Conservation (phyloP, 75 land plant species). For the Picea sitchensis region DNA sequence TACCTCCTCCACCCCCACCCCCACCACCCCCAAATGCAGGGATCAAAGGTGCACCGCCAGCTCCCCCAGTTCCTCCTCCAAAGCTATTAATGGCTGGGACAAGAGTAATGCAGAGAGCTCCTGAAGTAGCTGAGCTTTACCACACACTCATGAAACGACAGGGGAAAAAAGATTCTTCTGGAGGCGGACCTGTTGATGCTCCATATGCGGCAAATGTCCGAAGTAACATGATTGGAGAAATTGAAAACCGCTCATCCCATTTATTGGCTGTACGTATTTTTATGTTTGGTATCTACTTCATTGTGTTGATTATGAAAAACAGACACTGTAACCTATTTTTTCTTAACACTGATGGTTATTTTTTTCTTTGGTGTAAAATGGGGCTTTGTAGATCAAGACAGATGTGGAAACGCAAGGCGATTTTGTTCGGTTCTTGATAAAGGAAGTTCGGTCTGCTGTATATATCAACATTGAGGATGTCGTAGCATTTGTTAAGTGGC, state of each 20-base stretch:
- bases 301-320: background rate
- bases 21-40: conserved; percentile 34
- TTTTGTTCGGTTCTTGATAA: conserved; percentile 62
- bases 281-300: background rate
- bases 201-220: conserved; percentile 31
- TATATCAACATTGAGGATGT: conserved; percentile 69
- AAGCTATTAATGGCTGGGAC: conserved; percentile 21
- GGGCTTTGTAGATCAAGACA: conserved; percentile 51
- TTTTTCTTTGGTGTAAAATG: background rate
- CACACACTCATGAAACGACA: conserved; percentile 85
- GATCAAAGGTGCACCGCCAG: conserved; percentile 17
- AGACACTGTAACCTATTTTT: too few species aligned
- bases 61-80: conserved; percentile 66
- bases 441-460: conserved; percentile 49
- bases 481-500: conserved; percentile 76
- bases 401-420: conserved; percentile 82
- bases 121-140: conserved; percentile 95
- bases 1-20: conserved; percentile 57
- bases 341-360: background rate
- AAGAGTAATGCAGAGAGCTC: conserved; percentile 60
- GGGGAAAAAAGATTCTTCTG: conserved; percentile 28
- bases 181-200: conserved; percentile 7
- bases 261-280: conserved; percentile 51
- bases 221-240: conserved; percentile 65
- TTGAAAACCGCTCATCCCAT: conserved; percentile 66